phyloP scores from a whole-genome alignment of 2,329 filamentous ascomycete genomes.

The Cyanodermella asteris region DNA sequence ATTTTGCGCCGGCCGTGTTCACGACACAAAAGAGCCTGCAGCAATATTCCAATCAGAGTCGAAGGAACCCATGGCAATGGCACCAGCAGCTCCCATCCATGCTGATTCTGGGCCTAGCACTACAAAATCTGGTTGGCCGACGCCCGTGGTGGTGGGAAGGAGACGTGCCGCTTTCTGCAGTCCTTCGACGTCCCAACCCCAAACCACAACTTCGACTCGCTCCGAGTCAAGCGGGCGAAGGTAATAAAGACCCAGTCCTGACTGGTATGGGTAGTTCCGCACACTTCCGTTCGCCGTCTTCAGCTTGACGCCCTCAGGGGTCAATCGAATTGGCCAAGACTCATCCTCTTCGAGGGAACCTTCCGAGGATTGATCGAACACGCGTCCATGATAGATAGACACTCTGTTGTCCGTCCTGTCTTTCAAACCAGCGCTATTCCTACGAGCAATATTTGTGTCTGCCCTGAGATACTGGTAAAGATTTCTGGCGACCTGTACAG shows the following conservation, averaged over 20 bases:
- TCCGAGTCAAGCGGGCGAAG: slow-evolving; percentile 25
- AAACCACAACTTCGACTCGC: slow-evolving; percentile 32
- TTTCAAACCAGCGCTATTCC: no score
- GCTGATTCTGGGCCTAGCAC: slow-evolving; percentile 23
- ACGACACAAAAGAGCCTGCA: slow-evolving; percentile 21
- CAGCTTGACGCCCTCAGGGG: slow-evolving; percentile 5
- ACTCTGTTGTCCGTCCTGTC: no score
- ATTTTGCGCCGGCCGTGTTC: no score
- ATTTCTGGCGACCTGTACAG: slow-evolving; percentile 34
- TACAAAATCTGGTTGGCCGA: slow-evolving; percentile 35
- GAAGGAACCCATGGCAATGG: slow-evolving; percentile 32
- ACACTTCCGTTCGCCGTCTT: slow-evolving; percentile 6
- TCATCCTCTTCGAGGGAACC: no score
- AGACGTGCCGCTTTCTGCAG: slow-evolving; percentile 29
- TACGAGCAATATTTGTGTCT: slow-evolving; percentile 28
- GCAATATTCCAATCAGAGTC: slow-evolving; percentile 31
- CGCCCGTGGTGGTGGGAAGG: slow-evolving; percentile 32
- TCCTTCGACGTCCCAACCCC: slow-evolving; percentile 27
- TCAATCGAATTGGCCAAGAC: slow-evolving; percentile 5
- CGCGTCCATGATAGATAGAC: no score
- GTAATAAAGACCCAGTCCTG: slow-evolving; percentile 27
- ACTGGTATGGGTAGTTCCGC: slow-evolving; percentile 12
- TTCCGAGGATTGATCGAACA: no score
- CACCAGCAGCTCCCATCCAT: slow-evolving; percentile 30
- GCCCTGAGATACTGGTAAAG: slow-evolving; percentile 35